Percentiles rank a stretch among this genome's conserved stretches.
These are phyloP conservation scores for Pelargonium australe DNA, from an alignment of 441 rosid species.

Conservation along the genomic window DNA sequence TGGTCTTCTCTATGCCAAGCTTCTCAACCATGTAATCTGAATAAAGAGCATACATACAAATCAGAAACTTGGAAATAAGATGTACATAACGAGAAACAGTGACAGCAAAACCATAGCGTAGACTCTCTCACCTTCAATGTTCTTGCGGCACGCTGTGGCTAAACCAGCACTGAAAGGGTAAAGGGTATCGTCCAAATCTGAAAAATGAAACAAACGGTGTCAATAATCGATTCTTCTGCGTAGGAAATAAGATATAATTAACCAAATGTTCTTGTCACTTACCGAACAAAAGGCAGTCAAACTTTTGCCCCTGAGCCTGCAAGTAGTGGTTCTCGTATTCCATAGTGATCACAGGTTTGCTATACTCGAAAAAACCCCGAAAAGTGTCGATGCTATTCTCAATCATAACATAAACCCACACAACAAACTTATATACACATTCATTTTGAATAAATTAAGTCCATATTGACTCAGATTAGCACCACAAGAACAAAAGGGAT, in stretches of 20 bases:
- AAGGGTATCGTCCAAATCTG: conserved; percentile 89
- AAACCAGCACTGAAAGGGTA: conserved; percentile 66
- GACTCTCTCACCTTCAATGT: conserved; percentile 47
- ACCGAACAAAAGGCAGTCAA: conserved; percentile 84
- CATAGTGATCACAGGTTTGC: conserved; percentile 32
- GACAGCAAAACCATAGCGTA: background rate
- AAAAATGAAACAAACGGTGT: conserved; percentile 13
- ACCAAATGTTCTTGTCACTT: conserved; percentile 19
- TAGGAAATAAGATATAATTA: background rate
- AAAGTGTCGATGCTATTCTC: conserved; percentile 20
- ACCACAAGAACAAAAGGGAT: conserved; percentile 23
- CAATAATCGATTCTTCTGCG: background rate
- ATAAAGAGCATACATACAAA: background rate
- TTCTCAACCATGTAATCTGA: conserved; percentile 59
- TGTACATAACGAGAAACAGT: no score
- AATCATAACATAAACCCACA: conserved; percentile 19
- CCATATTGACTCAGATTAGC: conserved; percentile 21
- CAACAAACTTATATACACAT: conserved; percentile 15
- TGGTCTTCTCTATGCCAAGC: conserved; percentile 51
- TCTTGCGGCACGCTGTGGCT: conserved; percentile 44
- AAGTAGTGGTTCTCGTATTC: conserved; percentile 33
- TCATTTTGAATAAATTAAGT: conserved; percentile 20
- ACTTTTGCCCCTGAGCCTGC: conserved; percentile 32
- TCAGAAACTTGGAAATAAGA: background rate
- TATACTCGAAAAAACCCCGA: conserved; percentile 28